These are phyloP conservation scores for Sporormia fimetaria DNA, from an alignment of 495 filamentous ascomycete genomes.

Conservation along the genomic window DNA sequence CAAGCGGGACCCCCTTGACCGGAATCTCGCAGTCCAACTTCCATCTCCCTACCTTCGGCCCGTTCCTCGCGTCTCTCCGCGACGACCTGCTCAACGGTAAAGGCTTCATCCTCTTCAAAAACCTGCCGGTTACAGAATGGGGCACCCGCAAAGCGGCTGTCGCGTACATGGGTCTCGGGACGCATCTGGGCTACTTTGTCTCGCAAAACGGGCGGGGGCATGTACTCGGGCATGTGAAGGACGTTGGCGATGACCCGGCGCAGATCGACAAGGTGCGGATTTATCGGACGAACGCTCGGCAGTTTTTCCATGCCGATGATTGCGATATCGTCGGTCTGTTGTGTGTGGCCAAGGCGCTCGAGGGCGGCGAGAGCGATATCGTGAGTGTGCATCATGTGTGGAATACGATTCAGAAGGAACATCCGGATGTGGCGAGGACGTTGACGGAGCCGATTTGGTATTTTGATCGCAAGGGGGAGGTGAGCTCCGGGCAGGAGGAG, in stretches of 20 bases:
- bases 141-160: constrained; percentile 67
- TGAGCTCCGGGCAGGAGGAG: constrained; percentile 57
- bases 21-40: constrained; percentile 67
- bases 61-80: constrained; percentile 46
- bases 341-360: constrained; percentile 64
- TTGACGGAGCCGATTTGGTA: constrained; percentile 77
- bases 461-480: constrained; percentile 89
- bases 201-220: constrained; percentile 82
- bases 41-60: constrained; percentile 49
- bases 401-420: constrained; percentile 62
- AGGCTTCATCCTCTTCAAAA: constrained; percentile 83
- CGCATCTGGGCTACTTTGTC: constrained; percentile 73
- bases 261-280: constrained; percentile 77
- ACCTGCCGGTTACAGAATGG: constrained; percentile 66
- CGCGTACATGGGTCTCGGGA: constrained; percentile 85
- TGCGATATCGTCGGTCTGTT: constrained; percentile 76
- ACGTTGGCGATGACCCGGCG: constrained; percentile 70
- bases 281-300: constrained; percentile 76
- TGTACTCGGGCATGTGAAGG: constrained; percentile 83
- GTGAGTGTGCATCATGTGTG: constrained; percentile 71
- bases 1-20: constrained; percentile 49
- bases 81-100: constrained; percentile 70
- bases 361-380: constrained; percentile 79
- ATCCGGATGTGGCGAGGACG: constrained; percentile 66
- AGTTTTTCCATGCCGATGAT: constrained; percentile 76